phyloP scores from a whole-genome alignment of 768 basidiomycete genomes.

The Chiua virens region DNA sequence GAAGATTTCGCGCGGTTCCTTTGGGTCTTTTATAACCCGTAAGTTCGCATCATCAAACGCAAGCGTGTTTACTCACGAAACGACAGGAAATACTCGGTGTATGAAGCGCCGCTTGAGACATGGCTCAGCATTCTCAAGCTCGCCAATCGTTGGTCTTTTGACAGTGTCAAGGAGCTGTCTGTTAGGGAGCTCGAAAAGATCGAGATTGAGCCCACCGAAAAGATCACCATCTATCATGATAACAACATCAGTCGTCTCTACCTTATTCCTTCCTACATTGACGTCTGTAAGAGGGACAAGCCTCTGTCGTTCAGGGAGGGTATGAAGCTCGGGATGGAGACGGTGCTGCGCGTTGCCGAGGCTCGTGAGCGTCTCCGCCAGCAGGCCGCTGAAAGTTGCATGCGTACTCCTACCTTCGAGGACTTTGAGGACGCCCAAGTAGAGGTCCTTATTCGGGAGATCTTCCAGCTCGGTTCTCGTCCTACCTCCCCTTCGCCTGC shows the following conservation, averaged over 20 bases:
- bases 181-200: conserved; percentile 41
- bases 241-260: conserved; percentile 34
- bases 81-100: conserved; percentile 37
- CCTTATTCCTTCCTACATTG: conserved; percentile 36
- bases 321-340: conserved; percentile 41
- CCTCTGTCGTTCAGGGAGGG: conserved; percentile 41
- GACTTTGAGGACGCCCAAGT: conserved; percentile 32
- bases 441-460: conserved; percentile 27
- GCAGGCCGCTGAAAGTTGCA: conserved; percentile 29
- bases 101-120: conserved; percentile 38
- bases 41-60: conserved; percentile 18
- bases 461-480: conserved; percentile 29
- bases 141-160: conserved; percentile 42
- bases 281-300: conserved; percentile 37
- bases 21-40: conserved; percentile 68
- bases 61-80: neutral
- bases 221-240: conserved; percentile 40
- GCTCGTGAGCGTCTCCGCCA: conserved; percentile 42
- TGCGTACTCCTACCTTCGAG: conserved; percentile 32
- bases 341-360: conserved; percentile 36
- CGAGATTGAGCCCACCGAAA: conserved; percentile 34
- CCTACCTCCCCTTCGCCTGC: conserved; percentile 21
- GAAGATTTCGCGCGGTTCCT: conserved; percentile 55
- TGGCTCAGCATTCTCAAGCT: conserved; percentile 43
- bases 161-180: conserved; percentile 38